Conservation (phyloP, 768 basidiomycete genomes). For the Gloeopeniophorella convolvens region DNA sequence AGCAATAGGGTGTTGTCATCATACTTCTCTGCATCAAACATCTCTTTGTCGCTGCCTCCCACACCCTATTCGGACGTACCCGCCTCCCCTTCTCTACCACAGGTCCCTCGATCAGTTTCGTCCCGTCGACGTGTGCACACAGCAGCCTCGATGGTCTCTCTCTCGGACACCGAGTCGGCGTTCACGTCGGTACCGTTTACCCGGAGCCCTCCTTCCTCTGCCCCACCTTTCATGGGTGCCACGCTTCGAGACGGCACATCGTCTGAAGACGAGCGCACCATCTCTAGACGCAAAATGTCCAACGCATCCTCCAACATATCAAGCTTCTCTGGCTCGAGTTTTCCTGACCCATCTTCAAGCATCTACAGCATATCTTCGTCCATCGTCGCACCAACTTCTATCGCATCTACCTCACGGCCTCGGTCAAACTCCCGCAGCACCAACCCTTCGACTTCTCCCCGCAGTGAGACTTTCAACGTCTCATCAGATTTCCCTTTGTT, state of each 20-base stretch:
- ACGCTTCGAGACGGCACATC: neutral
- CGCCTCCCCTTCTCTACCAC: conserved; percentile 14
- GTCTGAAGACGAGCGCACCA: neutral
- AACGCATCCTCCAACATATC: neutral
- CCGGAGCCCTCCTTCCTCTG: neutral
- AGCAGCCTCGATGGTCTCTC: neutral
- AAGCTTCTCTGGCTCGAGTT: neutral
- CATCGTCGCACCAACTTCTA: neutral
- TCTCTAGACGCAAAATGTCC: neutral
- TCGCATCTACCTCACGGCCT: neutral
- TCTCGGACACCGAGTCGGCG: conserved; percentile 1
- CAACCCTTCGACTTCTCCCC: neutral
- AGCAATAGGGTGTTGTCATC: conserved; percentile 50
- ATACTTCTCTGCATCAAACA: conserved; percentile 46
- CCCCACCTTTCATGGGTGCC: neutral
- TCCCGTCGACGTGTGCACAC: neutral
- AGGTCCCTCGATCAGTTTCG: neutral
- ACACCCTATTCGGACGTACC: conserved; percentile 18
- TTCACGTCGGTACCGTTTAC: neutral
- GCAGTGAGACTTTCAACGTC: conserved; percentile 11
- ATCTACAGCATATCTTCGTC: too few species aligned
- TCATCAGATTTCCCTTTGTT: conserved; percentile 20
- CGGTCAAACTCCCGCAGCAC: neutral
- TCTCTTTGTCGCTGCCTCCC: conserved; percentile 26
- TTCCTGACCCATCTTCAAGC: neutral